These are phyloP conservation scores for Trypanosoma theileri DNA, from an alignment of 208 protist genomes.

Conservation along the genomic window DNA sequence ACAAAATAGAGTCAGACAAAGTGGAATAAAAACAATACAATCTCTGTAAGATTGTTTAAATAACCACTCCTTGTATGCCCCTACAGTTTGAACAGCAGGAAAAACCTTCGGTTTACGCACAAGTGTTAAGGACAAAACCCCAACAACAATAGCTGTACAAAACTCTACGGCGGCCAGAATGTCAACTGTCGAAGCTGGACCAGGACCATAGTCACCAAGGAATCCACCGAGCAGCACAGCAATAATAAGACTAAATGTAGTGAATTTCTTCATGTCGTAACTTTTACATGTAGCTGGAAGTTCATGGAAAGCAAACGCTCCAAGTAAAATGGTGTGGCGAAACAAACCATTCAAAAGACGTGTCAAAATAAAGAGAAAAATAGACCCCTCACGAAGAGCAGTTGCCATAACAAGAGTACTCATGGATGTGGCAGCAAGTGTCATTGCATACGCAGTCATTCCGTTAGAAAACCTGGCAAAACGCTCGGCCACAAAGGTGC, in stretches of 20 bases:
- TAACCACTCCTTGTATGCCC: conserved; percentile 24
- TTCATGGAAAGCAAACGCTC: conserved; percentile 15
- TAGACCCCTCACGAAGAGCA: conserved; percentile 35
- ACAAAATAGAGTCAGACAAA: conserved; percentile 14
- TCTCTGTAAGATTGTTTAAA: neutral
- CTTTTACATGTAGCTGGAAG: neutral
- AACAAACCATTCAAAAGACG: conserved; percentile 59
- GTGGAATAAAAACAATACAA: conserved; percentile 14
- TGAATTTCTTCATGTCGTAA: neutral
- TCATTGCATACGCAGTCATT: conserved; percentile 30
- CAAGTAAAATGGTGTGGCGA: conserved; percentile 34
- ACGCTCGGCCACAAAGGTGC: conserved; percentile 43
- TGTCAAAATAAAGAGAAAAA: conserved; percentile 51
- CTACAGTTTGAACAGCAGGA: conserved; percentile 2
- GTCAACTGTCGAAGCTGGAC: neutral
- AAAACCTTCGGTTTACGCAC: conserved; percentile 13
- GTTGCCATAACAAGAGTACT: conserved; percentile 30
- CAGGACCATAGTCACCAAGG: conserved; percentile 13
- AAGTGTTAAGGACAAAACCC: conserved; percentile 9
- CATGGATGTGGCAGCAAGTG: conserved; percentile 37
- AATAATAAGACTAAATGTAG: conserved; percentile 1
- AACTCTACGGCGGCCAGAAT: conserved; percentile 21
- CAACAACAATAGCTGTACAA: conserved; percentile 5
- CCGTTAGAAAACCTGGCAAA: conserved; percentile 35
- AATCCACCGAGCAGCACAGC: conserved; percentile 26